Evolutionary conservation across 768 basidiomycete species (phyloP).

Genomic region (Tylopilus subfusipes): DNA sequence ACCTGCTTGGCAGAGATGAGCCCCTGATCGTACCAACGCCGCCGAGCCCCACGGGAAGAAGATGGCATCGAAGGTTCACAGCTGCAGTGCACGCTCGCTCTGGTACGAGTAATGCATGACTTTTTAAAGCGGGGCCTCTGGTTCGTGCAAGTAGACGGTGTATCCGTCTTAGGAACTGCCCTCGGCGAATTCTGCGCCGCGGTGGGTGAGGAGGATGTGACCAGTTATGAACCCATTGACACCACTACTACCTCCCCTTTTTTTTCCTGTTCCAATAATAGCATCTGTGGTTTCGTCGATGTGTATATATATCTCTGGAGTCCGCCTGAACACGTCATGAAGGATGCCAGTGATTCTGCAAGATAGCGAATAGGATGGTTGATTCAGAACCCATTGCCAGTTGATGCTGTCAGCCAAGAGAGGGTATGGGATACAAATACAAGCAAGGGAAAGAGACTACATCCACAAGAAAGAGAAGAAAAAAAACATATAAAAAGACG

Average conservation of each 20-base stretch:
- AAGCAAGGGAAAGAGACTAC: background rate
- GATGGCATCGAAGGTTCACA: background rate
- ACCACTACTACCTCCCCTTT: background rate
- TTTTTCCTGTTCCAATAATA: background rate
- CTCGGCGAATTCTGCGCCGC: background rate
- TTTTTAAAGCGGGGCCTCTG: too few species aligned
- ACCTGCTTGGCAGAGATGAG: background rate
- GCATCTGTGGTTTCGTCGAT: background rate
- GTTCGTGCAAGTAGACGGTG: too few species aligned
- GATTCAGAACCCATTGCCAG: background rate
- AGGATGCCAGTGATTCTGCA: background rate
- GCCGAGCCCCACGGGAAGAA: constrained; percentile 1
- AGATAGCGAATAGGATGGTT: background rate
- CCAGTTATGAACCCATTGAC: too few species aligned
- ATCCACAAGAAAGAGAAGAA: background rate
- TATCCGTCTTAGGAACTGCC: background rate
- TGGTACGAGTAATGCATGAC: background rate
- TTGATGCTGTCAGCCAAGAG: background rate
- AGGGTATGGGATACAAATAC: background rate
- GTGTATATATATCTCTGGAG: background rate
- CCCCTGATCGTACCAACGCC: background rate
- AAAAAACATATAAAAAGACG: background rate
- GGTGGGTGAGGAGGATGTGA: too few species aligned
- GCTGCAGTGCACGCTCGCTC: background rate
- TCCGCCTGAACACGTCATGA: background rate